These are phyloP conservation scores for Crithidia expoeki DNA, from an alignment of 208 protist species.

Conservation along the genomic window DNA sequence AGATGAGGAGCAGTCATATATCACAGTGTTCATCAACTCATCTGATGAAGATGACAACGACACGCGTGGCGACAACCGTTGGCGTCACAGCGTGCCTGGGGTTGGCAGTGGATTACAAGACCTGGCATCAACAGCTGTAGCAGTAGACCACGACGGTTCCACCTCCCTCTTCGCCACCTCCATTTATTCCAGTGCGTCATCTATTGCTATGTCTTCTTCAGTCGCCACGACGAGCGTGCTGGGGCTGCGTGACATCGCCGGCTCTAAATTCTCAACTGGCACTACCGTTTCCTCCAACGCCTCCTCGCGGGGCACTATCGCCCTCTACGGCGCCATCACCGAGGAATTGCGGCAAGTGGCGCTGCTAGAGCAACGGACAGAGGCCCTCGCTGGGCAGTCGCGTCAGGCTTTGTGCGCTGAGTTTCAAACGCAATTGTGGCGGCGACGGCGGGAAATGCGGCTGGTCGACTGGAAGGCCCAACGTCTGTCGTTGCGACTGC, in stretches of 20 bases:
- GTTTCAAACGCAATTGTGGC: constrained; percentile 42
- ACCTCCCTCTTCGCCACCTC: not conserved
- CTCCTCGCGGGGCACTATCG: constrained; percentile 53
- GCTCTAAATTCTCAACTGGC: constrained; percentile 26
- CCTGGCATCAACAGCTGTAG: not conserved
- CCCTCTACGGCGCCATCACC: constrained; percentile 72
- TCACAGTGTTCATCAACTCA: constrained; percentile 48
- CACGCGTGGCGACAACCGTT: not conserved
- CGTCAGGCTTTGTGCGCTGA: constrained; percentile 36
- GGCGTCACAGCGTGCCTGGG: too few species aligned
- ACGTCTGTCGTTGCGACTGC: constrained; percentile 52
- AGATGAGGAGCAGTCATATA: constrained; percentile 29
- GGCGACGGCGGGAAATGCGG: constrained; percentile 33
- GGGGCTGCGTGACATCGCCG: constrained; percentile 24
- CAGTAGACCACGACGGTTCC: not conserved
- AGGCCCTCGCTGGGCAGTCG: constrained; percentile 29
- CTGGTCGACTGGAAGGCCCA: constrained; percentile 65
- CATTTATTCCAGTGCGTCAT: not conserved
- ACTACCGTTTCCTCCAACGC: constrained; percentile 39
- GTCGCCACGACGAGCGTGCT: constrained; percentile 29
- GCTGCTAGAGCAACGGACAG: constrained; percentile 27
- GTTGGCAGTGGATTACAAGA: too few species aligned
- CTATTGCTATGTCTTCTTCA: not conserved
- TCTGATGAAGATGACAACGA: constrained; percentile 3
- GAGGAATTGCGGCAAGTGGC: constrained; percentile 57